Conservation (phyloP, 352 stramenopile species). For the Phytophthora tentaculata region DNA sequence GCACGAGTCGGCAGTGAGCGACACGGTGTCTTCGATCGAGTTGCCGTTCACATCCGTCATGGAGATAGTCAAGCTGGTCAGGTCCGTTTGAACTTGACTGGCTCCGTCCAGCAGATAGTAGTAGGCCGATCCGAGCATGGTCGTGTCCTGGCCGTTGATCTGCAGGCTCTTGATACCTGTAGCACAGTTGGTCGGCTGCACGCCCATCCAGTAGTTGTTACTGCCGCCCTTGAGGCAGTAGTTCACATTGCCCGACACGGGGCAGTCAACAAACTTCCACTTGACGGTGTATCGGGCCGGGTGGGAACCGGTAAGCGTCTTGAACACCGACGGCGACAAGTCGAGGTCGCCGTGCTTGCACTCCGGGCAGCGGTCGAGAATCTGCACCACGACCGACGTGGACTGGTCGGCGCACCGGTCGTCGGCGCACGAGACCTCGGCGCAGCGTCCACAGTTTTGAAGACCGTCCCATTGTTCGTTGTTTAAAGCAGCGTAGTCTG, state of each 20-base stretch:
- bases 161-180: constrained; percentile 45
- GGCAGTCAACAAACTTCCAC: constrained; percentile 64
- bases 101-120: constrained; percentile 64
- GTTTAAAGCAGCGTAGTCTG: constrained; percentile 77
- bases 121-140: constrained; percentile 69
- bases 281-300: constrained; percentile 48
- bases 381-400: constrained; percentile 56
- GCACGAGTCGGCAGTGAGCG: constrained; percentile 54
- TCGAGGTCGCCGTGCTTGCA: constrained; percentile 72
- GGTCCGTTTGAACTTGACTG: constrained; percentile 39
- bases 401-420: constrained; percentile 49
- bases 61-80: constrained; percentile 44
- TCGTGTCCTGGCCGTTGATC: constrained; percentile 67
- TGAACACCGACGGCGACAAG: constrained; percentile 54
- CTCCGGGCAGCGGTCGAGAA: constrained; percentile 78
- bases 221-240: constrained; percentile 62
- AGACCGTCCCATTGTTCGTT: constrained; percentile 66
- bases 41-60: constrained; percentile 68
- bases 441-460: constrained; percentile 70
- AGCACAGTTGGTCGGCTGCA: constrained; percentile 52
- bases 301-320: constrained; percentile 46
- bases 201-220: constrained; percentile 54
- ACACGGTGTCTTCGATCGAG: constrained; percentile 62
- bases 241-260: constrained; percentile 53
- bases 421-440: constrained; percentile 66